Percentiles rank a stretch among this genome's conserved stretches.
Conservation (phyloP, 371 early-diverging fungal genomes). For the Lichtheimia ramosa region DNA sequence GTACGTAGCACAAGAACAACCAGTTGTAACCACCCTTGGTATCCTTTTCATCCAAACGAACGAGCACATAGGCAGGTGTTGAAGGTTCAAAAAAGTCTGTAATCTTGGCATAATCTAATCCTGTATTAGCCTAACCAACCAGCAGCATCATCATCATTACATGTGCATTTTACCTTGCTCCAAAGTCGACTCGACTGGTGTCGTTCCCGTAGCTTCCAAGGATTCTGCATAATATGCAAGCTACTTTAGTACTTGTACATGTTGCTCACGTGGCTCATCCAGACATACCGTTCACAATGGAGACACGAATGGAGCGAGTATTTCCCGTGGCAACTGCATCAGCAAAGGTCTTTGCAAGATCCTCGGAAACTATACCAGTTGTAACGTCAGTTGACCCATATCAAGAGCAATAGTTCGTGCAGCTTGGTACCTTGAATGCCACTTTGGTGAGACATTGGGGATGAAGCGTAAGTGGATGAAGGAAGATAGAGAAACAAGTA, state of each 20-base stretch:
- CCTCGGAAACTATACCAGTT: slow-evolving; percentile 45
- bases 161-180: slow-evolving; percentile 51
- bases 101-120: slow-evolving; percentile 55
- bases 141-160: neutral
- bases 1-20: slow-evolving; percentile 78
- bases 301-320: slow-evolving; percentile 47
- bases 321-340: slow-evolving; percentile 37
- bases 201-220: slow-evolving; percentile 41
- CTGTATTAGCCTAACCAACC: neutral
- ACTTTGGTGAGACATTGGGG: slow-evolving; percentile 59
- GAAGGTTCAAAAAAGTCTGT: slow-evolving; percentile 48
- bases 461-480: slow-evolving; percentile 1
- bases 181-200: slow-evolving; percentile 49
- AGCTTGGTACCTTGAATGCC: slow-evolving; percentile 51
- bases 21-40: slow-evolving; percentile 59
- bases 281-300: slow-evolving; percentile 45
- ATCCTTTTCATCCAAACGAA: slow-evolving; percentile 60
- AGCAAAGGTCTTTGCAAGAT: slow-evolving; percentile 47
- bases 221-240: slow-evolving; percentile 28
- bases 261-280: too few species aligned
- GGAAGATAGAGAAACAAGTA: too few species aligned
- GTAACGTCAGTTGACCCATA: neutral
- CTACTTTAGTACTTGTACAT: neutral
- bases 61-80: slow-evolving; percentile 70
- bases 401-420: neutral